Base-by-base conservation (phyloP, 2,329 filamentous ascomycete genomes). In the Aspergillus aculeatinus region DNA sequence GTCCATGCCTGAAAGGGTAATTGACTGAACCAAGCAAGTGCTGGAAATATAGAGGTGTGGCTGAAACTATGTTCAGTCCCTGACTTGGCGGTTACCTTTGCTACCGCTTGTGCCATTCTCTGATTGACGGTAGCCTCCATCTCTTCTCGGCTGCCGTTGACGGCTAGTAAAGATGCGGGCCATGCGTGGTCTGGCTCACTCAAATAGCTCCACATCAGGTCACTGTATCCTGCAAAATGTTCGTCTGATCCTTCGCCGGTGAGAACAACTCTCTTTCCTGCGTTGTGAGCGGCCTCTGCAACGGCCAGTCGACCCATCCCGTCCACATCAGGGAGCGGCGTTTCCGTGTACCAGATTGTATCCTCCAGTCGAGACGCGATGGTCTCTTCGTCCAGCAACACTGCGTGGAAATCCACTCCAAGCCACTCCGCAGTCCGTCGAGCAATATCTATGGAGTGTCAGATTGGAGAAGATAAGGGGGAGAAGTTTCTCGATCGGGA, bases 161-260 rank as follows among this genome's bases (percentile, higher is more conserved):
- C 33, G 4, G 76, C 65, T 1, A 63, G 49, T 1, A 63, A 50
- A n/a, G 68, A 68, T 0, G 72, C 64, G 0, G 71, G 67, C 69
- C 70, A 73, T n/a, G 76, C 63, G 7, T 52, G 54, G 63, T 86
- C 84, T 1, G 77, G 65, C 63, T 85, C 83, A 11, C 77, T 75
- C 2, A 86, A 73, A 55, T 77, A 79, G 55, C 85, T 82, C 0
- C 76, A 70, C 0, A 77, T 65, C 57, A 81, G 81, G 51, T 76
- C 71, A 0, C 75, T 70, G 62, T 86, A 86, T 31, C 84, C 84
- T 2, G 74, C 79, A 66, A 86, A 85, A 54, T 80, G 76, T 71
- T 85, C 83, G 61, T 85, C 83, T 9, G 81, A 71, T 4, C 82
- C 82, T 65, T 84, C 81, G 63, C 78, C 79, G 0, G 82, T 84